Percentiles rank a stretch among this genome's conserved stretches.
Conservation (phyloP, 306 rosid genomes). For the Quillaja saponaria region DNA sequence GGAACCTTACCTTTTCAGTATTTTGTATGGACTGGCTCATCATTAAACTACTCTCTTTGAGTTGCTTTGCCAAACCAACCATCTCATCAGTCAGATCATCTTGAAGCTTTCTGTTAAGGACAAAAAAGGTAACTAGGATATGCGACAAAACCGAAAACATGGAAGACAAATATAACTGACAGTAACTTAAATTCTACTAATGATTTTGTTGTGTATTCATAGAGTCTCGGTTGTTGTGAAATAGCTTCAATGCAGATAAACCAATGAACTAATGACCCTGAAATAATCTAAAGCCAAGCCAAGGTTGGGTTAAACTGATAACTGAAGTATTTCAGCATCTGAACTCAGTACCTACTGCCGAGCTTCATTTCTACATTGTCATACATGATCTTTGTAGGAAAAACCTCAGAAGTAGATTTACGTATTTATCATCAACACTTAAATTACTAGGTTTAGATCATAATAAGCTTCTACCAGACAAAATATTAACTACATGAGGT, state of each 20-base stretch:
- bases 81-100: conserved; percentile 95
- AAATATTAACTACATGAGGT: no score
- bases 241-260: not conserved
- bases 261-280: conserved; percentile 5
- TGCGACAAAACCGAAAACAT: conserved; percentile 6
- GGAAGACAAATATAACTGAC: conserved; percentile 16
- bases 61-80: conserved; percentile 89
- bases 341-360: not conserved
- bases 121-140: conserved; percentile 17
- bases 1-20: conserved; percentile 67
- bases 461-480: no score
- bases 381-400: no score
- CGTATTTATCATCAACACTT: no score
- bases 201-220: not conserved
- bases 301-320: conserved; percentile 2
- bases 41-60: conserved; percentile 85
- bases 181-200: conserved; percentile 1
- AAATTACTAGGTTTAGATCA: no score
- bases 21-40: conserved; percentile 76
- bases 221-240: not conserved
- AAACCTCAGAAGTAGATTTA: no score
- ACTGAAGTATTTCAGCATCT: not conserved
- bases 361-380: no score
- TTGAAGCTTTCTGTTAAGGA: conserved; percentile 66
- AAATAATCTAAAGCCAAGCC: not conserved